These are phyloP conservation scores for Eruca vesicaria DNA, from an alignment of 441 rosid species.

Conservation along the genomic window DNA sequence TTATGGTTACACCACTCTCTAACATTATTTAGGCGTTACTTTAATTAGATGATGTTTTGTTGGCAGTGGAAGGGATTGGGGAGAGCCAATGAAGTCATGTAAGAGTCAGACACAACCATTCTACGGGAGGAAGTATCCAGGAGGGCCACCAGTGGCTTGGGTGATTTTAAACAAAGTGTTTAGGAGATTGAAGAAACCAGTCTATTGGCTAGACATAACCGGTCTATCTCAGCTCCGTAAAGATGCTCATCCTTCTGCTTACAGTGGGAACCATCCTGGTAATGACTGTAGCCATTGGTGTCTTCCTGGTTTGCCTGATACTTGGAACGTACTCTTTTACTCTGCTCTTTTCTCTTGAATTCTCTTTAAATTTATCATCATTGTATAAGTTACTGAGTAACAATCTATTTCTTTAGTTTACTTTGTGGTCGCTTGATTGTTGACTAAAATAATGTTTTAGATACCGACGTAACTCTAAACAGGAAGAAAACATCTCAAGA, in stretches of 20 bases:
- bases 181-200: slow-evolving; percentile 57
- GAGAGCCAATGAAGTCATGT: slow-evolving; percentile 52
- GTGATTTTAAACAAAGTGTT: slow-evolving; percentile 56
- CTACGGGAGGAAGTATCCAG: slow-evolving; percentile 55
- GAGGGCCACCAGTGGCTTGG: slow-evolving; percentile 56
- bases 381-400: slow-evolving; percentile 7
- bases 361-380: neutral
- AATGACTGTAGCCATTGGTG: slow-evolving; percentile 82
- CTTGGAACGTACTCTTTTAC: slow-evolving; percentile 68
- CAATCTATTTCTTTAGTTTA: slow-evolving; percentile 8
- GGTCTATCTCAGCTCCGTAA: slow-evolving; percentile 54
- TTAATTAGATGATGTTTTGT: neutral
- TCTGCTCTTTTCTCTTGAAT: slow-evolving; percentile 40
- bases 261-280: slow-evolving; percentile 46
- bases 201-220: slow-evolving; percentile 58
- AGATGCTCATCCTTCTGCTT: slow-evolving; percentile 60
- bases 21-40: neutral
- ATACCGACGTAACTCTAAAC: neutral
- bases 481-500: neutral
- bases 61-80: slow-evolving; percentile 67
- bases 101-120: slow-evolving; percentile 49
- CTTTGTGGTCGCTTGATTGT: slow-evolving; percentile 12
- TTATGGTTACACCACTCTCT: neutral
- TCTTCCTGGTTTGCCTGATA: slow-evolving; percentile 73
- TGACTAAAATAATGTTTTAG: slow-evolving; percentile 3